These are phyloP conservation scores for Globisporangium orthogonon DNA, from an alignment of 352 stramenopile species.

Conservation along the genomic window DNA sequence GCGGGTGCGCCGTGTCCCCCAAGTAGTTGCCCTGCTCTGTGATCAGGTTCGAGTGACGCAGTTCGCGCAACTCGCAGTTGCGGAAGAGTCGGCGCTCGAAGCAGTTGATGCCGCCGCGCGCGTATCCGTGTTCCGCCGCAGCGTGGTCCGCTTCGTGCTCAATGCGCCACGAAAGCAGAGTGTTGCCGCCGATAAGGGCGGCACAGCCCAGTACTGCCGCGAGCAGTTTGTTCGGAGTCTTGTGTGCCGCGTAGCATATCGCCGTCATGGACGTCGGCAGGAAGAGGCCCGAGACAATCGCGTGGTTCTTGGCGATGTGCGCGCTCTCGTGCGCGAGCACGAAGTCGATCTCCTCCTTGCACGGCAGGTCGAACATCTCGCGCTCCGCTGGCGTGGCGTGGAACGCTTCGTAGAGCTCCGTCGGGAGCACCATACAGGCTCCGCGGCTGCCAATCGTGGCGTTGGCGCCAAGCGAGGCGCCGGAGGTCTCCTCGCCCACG, in stretches of 20 bases:
- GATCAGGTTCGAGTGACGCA: slow-evolving; percentile 64
- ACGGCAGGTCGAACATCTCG: slow-evolving; percentile 47
- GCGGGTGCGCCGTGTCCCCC: slow-evolving; percentile 66
- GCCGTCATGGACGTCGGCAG: slow-evolving; percentile 56
- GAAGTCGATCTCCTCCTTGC: slow-evolving; percentile 76
- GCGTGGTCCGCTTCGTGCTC: slow-evolving; percentile 79
- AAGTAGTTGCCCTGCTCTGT: slow-evolving; percentile 77
- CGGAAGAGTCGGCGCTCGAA: slow-evolving; percentile 70
- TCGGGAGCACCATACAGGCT: slow-evolving; percentile 63
- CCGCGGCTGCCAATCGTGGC: slow-evolving; percentile 42
- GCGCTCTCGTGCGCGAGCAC: slow-evolving; percentile 76
- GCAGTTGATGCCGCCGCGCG: slow-evolving; percentile 57
- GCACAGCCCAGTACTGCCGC: slow-evolving; percentile 38
- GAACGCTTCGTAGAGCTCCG: slow-evolving; percentile 80
- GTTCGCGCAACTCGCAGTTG: slow-evolving; percentile 64
- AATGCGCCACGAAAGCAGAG: slow-evolving; percentile 69
- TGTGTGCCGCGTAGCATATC: slow-evolving; percentile 44
- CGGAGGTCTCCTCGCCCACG: slow-evolving; percentile 49
- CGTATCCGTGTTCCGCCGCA: slow-evolving; percentile 60
- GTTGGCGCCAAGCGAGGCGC: slow-evolving; percentile 63
- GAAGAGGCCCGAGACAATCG: slow-evolving; percentile 51
- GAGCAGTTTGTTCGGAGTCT: slow-evolving; percentile 73
- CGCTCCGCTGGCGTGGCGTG: slow-evolving; percentile 42
- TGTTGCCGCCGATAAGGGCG: slow-evolving; percentile 43
- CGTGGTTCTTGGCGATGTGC: slow-evolving; percentile 80